Percentiles rank a stretch among this genome's conserved stretches.
These are phyloP conservation scores for Cyclocybe cylindracea DNA, from an alignment of 768 basidiomycete species.

Conservation along the genomic window DNA sequence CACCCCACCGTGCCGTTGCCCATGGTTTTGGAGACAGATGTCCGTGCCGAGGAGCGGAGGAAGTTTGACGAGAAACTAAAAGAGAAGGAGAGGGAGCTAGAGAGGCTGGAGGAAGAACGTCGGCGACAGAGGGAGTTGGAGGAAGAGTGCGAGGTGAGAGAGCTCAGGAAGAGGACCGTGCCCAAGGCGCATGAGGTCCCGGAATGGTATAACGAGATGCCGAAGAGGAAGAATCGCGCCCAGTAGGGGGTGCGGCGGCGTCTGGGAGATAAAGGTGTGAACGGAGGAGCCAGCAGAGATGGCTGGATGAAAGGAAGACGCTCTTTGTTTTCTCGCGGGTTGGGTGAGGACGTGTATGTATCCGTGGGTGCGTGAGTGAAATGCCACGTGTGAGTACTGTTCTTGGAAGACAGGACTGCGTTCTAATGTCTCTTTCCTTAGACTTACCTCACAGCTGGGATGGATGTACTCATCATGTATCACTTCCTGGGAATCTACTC, in stretches of 20 bases:
- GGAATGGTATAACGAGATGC: conserved; percentile 74
- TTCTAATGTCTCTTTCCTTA: no score
- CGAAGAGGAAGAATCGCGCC: conserved; percentile 45
- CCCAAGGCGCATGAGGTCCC: conserved; percentile 74
- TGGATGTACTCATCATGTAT: no score
- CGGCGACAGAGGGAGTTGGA: conserved; percentile 52
- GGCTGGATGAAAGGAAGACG: not conserved
- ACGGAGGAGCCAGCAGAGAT: not conserved
- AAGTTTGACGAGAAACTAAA: conserved; percentile 60
- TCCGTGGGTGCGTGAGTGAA: no score
- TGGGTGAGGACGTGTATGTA: no score
- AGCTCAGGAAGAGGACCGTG: conserved; percentile 61
- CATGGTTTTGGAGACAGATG: conserved; percentile 52
- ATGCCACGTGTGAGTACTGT: no score
- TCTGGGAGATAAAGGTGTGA: not conserved
- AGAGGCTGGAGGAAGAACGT: conserved; percentile 59
- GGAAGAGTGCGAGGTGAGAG: conserved; percentile 62
- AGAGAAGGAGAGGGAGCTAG: conserved; percentile 54
- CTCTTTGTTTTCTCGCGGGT: not conserved
- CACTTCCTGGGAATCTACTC: no score
- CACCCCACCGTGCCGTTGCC: conserved; percentile 49
- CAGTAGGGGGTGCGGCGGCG: conserved; percentile 3
- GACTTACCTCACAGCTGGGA: no score
- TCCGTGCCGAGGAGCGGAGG: conserved; percentile 60
- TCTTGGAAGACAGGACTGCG: no score